Base-by-base conservation (phyloP, 108 stramenopile species). In the Bacterosira constricta region DNA sequence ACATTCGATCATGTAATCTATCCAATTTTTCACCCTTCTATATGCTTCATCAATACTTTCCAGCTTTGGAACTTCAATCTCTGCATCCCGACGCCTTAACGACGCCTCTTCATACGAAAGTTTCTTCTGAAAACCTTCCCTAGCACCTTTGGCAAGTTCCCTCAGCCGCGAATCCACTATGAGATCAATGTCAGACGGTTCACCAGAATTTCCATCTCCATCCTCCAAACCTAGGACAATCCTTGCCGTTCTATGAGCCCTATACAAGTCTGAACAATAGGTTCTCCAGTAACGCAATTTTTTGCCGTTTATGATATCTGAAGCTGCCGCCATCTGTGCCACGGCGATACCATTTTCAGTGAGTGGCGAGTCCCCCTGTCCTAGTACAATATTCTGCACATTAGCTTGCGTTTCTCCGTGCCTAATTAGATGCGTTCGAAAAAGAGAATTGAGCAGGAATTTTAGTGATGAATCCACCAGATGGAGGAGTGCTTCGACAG, bases 361-460 rank as follows among this genome's bases (percentile, higher is more conserved):
- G 20, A 86, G 55, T 1, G 83, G 83, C 30, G 85, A 85, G 26
- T 86, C 85, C 13, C 63, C 55, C 46, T 88, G 88, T 5, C 88
- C 88, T 3, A 77, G 63, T 9, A 88, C 85, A 29, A 83, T 20
- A 17, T 70, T 70, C 7, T 71, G 32, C 0, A 52, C 46, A 69
- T 88, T 88, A 26, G 88, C 83, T 52, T 71, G 55, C 1, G 88
- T 85, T 66, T 88, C 85, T 57, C 85, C 88, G 72, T 88, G 88
- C 7, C 88, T 83, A 17, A 88, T 73, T 21, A 88, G 50, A 39
- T 76, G 81, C n/a, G n/a, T n/a, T n/a, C 78, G 81, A 45, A 81
- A 18, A 25, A 13, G 46, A 25, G 47, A 49, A 0, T n/a, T n/a
- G n/a, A 45, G 59, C 12, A 31, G 30, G 10, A 30, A 54, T 54